phyloP scores from a whole-genome alignment of 768 basidiomycete species.

The Suillus variegatus region DNA sequence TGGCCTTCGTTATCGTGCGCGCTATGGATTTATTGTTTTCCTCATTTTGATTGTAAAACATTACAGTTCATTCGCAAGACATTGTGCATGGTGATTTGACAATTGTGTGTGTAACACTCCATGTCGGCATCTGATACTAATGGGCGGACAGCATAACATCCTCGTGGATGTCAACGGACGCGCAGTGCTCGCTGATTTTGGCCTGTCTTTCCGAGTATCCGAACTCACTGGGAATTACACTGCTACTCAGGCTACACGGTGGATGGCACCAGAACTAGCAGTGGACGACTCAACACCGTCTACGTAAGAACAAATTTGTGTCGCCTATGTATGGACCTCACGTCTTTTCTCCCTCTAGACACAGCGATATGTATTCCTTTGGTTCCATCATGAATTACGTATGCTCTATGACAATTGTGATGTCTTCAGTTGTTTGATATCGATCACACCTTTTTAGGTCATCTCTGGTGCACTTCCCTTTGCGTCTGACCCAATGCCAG shows the following conservation, averaged over 20 bases:
- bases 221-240: neutral
- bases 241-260: neutral
- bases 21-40: neutral
- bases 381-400: constrained; percentile 5
- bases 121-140: neutral
- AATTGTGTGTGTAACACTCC: neutral
- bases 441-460: neutral
- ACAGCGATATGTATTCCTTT: constrained; percentile 5
- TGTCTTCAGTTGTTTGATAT: neutral
- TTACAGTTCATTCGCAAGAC: neutral
- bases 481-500: no score
- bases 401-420: neutral
- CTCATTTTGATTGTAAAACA: neutral
- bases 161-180: constrained; percentile 1
- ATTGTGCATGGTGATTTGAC: constrained; percentile 2
- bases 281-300: neutral
- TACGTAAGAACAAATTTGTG: neutral
- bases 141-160: neutral
- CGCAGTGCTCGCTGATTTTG: constrained; percentile 1
- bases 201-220: neutral
- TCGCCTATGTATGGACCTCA: neutral
- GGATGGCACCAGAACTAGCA: neutral
- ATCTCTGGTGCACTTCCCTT: neutral
- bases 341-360: neutral
- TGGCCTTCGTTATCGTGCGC: constrained; percentile 3